phyloP scores from a whole-genome alignment of 2,329 filamentous ascomycete genomes.

The Phialophora verrucosa region DNA sequence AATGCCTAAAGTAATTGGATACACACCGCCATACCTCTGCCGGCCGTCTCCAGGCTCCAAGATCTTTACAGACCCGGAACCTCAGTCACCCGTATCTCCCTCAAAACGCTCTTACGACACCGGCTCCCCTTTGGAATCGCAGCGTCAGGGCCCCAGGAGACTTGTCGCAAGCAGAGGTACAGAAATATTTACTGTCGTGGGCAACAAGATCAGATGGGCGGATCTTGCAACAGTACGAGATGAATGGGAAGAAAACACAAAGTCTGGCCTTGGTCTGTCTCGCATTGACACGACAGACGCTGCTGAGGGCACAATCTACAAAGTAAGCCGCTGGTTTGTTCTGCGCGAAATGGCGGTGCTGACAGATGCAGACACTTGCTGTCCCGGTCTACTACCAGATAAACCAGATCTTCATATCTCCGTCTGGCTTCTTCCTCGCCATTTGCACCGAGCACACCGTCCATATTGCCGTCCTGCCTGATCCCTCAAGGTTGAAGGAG shows the following conservation, averaged over 20 bases:
- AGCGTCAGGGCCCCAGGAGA: conserved; percentile 52
- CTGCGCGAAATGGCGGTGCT: conserved; percentile 30
- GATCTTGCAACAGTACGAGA: conserved; percentile 82
- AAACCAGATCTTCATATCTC: conserved; percentile 82
- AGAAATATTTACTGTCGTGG: conserved; percentile 86
- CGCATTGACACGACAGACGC: conserved; percentile 3
- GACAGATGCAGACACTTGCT: conserved; percentile 62
- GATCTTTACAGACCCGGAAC: conserved; percentile 68
- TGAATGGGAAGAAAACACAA: conserved; percentile 51
- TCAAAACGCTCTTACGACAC: conserved; percentile 45
- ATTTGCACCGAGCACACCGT: conserved; percentile 86
- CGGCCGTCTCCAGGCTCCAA: conserved; percentile 76
- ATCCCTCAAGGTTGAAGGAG: conserved; percentile 74
- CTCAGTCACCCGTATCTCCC: conserved; percentile 50
- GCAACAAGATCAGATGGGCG: conserved; percentile 90
- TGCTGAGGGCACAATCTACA: conserved; percentile 44
- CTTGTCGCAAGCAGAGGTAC: conserved; percentile 82
- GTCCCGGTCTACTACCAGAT: conserved; percentile 81
- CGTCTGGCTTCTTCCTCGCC: conserved; percentile 76
- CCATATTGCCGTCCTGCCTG: conserved; percentile 84
- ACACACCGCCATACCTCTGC: conserved; percentile 86
- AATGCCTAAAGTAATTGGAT: conserved; percentile 87
- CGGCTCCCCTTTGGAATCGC: conserved; percentile 36
- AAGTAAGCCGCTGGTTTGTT: conserved; percentile 48
- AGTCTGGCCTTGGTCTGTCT: conserved; percentile 26